These are phyloP conservation scores for Diutina catenulata DNA, from an alignment of 1,139 yeast genomes.

Conservation along the genomic window DNA sequence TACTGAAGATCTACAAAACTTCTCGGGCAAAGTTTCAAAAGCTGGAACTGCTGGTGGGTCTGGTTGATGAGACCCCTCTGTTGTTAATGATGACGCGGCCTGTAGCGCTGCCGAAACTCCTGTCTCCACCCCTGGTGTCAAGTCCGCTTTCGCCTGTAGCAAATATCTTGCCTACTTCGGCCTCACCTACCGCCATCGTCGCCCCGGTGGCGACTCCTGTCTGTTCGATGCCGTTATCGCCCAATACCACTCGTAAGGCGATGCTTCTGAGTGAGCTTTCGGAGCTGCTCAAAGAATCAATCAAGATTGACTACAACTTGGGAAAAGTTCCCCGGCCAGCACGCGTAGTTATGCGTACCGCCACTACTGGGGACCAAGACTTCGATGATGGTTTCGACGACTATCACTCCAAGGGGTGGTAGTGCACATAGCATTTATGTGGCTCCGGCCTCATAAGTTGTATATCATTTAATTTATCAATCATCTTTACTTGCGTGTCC, in stretches of 20 bases:
- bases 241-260: neutral
- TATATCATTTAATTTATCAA: no score
- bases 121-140: neutral
- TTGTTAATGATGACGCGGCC: neutral
- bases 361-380: neutral
- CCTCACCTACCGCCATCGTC: no score
- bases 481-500: neutral
- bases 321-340: conserved; percentile 3
- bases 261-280: conserved; percentile 1
- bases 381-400: neutral
- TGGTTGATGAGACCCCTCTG: neutral
- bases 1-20: neutral
- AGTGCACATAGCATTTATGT: neutral
- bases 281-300: conserved; percentile 1
- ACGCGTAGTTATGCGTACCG: neutral
- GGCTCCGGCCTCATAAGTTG: neutral
- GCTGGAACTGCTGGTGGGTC: conserved; percentile 3
- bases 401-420: conserved; percentile 4
- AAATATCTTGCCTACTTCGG: no score
- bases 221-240: conserved; percentile 2
- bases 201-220: neutral
- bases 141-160: no score
- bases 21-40: conserved; percentile 4
- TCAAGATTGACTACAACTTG: conserved; percentile 2
- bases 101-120: neutral